Evolutionary conservation across 2,329 filamentous ascomycete species (phyloP), one percentile per base, ranked within the genome.

Genomic region (Fusarium tanahbumbuense): DNA sequence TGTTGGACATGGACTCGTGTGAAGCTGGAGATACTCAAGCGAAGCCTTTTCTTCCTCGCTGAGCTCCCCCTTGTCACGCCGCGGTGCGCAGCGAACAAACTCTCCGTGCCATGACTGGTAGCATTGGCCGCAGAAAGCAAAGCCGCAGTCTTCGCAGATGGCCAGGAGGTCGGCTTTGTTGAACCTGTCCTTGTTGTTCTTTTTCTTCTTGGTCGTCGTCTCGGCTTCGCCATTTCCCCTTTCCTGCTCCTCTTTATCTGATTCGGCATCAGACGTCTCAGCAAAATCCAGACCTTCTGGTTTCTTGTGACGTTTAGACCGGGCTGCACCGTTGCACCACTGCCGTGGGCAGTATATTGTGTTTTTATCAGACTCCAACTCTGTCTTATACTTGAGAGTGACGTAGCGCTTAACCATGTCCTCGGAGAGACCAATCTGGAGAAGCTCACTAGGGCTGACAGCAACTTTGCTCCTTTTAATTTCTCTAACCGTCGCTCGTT

Each of bases 241-340:
- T 4, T 76, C 73, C 6, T 84, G 82, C 8, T 82, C 81, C n/a
- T 87, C 85, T 6, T 83, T 81, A 13, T 82, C 79, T 1, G 82
- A 80, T 12, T 86, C 84, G 18, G 84, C 83, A 47, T 88, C 86
- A 0, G 89, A 89, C 7, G 82, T 77, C 49, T 88, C 87, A 20
- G 84, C 83, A 23, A 89, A 83, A 65, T 92, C 86, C 2, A 91
- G 82, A 7, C 91, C 90, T n/a, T 85, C 80, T 7, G 91, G 91
- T 76, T 93, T 93, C 63, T 86, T 90, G 79, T 92, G 89, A 73
- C 87, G 89, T 76, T 91, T 92, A 23, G 91, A 93, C 47, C 89
- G 88, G 27, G 94, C 94, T 5, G 94, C 93, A 8, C 93, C 94
- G 79, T 96, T 93, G 78, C 96, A 99, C 93, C 94, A 98, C 59